Evolutionary conservation across 1,284 basidiomycete species (phyloP).

Genomic region (Moniliophthora roreri): DNA sequence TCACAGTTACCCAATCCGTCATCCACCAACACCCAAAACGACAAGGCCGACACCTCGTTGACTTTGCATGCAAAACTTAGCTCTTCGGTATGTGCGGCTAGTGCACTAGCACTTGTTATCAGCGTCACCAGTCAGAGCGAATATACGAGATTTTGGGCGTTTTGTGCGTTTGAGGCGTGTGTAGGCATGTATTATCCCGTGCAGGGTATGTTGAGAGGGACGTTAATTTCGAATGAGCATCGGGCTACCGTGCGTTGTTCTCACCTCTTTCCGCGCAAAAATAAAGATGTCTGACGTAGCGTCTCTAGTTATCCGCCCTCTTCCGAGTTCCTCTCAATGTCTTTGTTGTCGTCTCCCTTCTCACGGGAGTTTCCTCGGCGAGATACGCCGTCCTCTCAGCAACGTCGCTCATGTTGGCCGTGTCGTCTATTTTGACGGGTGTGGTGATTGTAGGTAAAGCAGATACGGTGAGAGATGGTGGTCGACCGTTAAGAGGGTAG

Average conservation of each 20-base stretch:
- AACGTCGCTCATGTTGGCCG: conserved; percentile 55
- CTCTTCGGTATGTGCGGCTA: conserved; percentile 58
- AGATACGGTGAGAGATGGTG: conserved; percentile 20
- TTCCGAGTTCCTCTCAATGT: conserved; percentile 76
- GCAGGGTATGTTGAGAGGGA: conserved; percentile 72
- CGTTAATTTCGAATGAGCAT: conserved; percentile 69
- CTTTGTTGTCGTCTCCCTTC: conserved; percentile 69
- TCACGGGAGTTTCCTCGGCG: conserved; percentile 68
- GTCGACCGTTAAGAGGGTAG: no score
- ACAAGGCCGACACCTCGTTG: conserved; percentile 29
- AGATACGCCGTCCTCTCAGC: conserved; percentile 61
- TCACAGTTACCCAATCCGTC: conserved; percentile 19
- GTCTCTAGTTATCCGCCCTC: conserved; percentile 59
- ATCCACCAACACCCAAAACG: neutral
- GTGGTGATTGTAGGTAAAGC: conserved; percentile 39
- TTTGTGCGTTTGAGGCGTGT: conserved; percentile 73
- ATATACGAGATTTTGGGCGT: conserved; percentile 64
- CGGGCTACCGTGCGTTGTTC: conserved; percentile 61
- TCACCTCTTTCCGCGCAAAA: neutral
- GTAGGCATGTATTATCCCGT: conserved; percentile 80
- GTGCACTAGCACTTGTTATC: conserved; percentile 55
- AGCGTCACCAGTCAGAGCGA: conserved; percentile 50
- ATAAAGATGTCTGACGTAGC: conserved; percentile 4
- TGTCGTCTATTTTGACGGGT: conserved; percentile 62
- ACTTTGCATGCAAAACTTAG: conserved; percentile 67